Evolutionary conservation across 495 filamentous ascomycete genomes (phyloP).

Genomic region (Extremus antarcticus): DNA sequence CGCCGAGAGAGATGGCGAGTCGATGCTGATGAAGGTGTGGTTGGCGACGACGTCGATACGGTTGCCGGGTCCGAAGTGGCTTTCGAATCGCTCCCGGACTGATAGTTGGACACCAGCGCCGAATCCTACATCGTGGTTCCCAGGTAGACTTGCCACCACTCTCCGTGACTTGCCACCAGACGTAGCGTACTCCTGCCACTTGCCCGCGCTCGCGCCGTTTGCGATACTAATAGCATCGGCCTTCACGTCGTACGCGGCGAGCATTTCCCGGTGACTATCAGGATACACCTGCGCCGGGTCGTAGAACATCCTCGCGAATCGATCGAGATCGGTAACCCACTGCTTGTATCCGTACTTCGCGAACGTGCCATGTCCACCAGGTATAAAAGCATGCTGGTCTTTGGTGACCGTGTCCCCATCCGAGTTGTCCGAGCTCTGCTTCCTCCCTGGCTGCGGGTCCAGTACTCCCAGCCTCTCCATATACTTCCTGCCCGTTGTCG

Average conservation of each 20-base stretch:
- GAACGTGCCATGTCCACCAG: slow-evolving; percentile 16
- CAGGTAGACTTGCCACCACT: slow-evolving; percentile 71
- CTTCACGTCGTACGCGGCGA: slow-evolving; percentile 11
- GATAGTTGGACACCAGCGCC: slow-evolving; percentile 68
- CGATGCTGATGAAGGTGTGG: slow-evolving; percentile 87
- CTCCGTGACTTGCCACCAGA: slow-evolving; percentile 36
- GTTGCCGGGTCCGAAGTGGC: slow-evolving; percentile 83
- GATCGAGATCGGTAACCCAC: slow-evolving; percentile 19
- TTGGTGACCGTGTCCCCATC: no score
- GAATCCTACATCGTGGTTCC: slow-evolving; percentile 96
- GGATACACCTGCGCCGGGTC: slow-evolving; percentile 16
- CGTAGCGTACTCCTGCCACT: slow-evolving; percentile 13
- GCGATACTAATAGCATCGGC: slow-evolving; percentile 8
- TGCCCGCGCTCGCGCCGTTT: slow-evolving; percentile 10
- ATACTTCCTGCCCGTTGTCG: neutral
- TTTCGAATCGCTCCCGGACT: slow-evolving; percentile 70
- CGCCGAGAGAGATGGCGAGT: slow-evolving; percentile 77
- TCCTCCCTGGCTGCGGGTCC: slow-evolving; percentile 28
- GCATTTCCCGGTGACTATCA: neutral
- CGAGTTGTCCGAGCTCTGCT: no score
- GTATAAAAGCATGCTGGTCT: slow-evolving; percentile 12
- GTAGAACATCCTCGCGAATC: slow-evolving; percentile 21
- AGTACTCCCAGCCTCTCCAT: slow-evolving; percentile 24
- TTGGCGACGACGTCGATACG: slow-evolving; percentile 84
- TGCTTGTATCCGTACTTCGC: slow-evolving; percentile 11